Percentiles rank a stretch among this genome's conserved stretches.
Conservation (phyloP, 768 basidiomycete species). For the Lentinula boryana region DNA sequence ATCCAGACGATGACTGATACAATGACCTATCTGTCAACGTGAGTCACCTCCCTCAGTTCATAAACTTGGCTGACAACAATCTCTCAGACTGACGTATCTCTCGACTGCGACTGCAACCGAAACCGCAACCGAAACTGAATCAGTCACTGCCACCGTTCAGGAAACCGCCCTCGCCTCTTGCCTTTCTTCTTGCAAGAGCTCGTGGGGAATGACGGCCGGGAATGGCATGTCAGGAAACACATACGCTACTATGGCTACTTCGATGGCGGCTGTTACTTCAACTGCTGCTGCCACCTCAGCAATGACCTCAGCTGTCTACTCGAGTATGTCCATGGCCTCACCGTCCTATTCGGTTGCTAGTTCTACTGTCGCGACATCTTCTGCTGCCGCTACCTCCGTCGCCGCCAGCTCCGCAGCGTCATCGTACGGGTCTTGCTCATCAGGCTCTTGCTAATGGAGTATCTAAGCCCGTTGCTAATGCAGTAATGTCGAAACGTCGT, state of each 20-base stretch:
- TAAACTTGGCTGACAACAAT: no score
- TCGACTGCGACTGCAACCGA: slow-evolving; percentile 29
- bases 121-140: slow-evolving; percentile 33
- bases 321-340: background rate
- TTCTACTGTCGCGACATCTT: background rate
- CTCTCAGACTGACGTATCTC: background rate
- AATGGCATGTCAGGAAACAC: slow-evolving; percentile 47
- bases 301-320: background rate
- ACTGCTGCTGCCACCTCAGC: slow-evolving; percentile 1
- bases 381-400: background rate
- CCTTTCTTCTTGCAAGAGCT: slow-evolving; percentile 46
- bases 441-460: slow-evolving; percentile 23
- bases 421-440: slow-evolving; percentile 19
- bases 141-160: slow-evolving; percentile 30
- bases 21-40: slow-evolving; percentile 41
- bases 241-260: slow-evolving; percentile 26
- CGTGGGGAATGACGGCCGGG: slow-evolving; percentile 44
- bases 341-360: background rate
- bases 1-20: slow-evolving; percentile 50
- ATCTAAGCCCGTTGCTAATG: slow-evolving; percentile 18
- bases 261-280: slow-evolving; percentile 7
- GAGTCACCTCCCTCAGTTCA: background rate
- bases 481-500: slow-evolving; percentile 16
- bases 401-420: slow-evolving; percentile 13
- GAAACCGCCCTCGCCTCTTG: slow-evolving; percentile 43